Evolutionary conservation across 1,284 basidiomycete genomes (phyloP).

Genomic region (Puccinia hordei): DNA sequence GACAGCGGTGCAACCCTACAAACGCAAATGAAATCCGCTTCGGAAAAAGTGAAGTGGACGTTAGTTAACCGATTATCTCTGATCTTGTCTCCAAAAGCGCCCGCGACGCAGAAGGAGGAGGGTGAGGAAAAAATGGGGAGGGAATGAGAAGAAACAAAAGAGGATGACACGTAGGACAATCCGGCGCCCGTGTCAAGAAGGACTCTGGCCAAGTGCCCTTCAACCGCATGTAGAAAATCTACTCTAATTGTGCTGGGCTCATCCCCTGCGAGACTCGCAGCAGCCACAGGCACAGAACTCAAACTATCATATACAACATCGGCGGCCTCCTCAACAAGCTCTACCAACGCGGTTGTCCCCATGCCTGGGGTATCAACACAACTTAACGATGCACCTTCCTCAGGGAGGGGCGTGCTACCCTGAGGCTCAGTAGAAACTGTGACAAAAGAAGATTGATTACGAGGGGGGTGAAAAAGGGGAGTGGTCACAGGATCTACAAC

Average conservation of each 20-base stretch:
- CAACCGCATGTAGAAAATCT: not conserved
- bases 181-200: conserved; percentile 2
- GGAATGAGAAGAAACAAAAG: not conserved
- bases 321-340: too few species aligned
- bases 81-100: not conserved
- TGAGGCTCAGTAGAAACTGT: too few species aligned
- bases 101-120: not conserved
- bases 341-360: too few species aligned
- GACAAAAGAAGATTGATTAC: too few species aligned
- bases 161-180: not conserved
- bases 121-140: not conserved
- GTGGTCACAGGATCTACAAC: too few species aligned
- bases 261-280: not conserved
- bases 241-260: not conserved
- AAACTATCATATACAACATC: too few species aligned
- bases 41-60: not conserved
- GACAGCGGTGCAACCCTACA: not conserved
- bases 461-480: too few species aligned
- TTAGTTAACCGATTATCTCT: not conserved
- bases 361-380: too few species aligned
- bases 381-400: too few species aligned
- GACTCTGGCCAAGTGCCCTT: not conserved
- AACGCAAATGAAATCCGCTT: not conserved
- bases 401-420: too few species aligned
- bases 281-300: not conserved